A percentile compares a stretch with the other conserved stretches of the same genome.
Conservation (phyloP, 192 early-diverging fungal species). For the Coemansia sp. region DNA sequence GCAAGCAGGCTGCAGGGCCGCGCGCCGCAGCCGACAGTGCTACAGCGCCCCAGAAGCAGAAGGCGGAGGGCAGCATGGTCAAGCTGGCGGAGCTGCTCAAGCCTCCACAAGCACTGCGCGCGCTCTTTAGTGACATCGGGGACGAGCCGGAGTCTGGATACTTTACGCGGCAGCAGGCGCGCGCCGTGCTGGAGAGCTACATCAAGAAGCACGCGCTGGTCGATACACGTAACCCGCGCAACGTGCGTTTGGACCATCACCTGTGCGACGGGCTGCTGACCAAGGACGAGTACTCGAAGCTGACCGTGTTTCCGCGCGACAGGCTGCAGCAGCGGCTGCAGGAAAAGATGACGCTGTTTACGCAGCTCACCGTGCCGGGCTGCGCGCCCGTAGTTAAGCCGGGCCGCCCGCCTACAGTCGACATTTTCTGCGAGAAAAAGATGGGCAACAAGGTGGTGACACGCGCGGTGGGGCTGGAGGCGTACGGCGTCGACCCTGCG, state of each 20-base stretch:
- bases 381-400: slow-evolving; percentile 13
- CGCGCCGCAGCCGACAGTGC: too few species aligned
- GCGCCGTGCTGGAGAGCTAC: slow-evolving; percentile 60
- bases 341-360: slow-evolving; percentile 48
- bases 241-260: slow-evolving; percentile 64
- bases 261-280: slow-evolving; percentile 64
- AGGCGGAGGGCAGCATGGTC: slow-evolving; percentile 2
- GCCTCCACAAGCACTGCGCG: slow-evolving; percentile 48
- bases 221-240: slow-evolving; percentile 56
- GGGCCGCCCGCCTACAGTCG: slow-evolving; percentile 26
- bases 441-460: slow-evolving; percentile 52
- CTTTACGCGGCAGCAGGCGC: slow-evolving; percentile 61
- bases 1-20: not conserved
- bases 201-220: slow-evolving; percentile 60
- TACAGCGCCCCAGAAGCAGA: not conserved
- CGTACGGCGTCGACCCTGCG: slow-evolving; percentile 35
- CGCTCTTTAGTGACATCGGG: slow-evolving; percentile 56
- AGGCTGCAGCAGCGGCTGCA: slow-evolving; percentile 52
- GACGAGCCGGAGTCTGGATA: slow-evolving; percentile 53
- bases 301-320: slow-evolving; percentile 58
- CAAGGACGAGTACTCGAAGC: slow-evolving; percentile 65
- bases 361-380: slow-evolving; percentile 27
- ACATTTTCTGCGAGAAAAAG: slow-evolving; percentile 44
- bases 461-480: slow-evolving; percentile 37
- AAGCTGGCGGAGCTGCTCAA: slow-evolving; percentile 56